These are phyloP conservation scores for Metarhizium rileyi DNA, from an alignment of 2,329 filamentous ascomycete genomes.

Conservation along the genomic window DNA sequence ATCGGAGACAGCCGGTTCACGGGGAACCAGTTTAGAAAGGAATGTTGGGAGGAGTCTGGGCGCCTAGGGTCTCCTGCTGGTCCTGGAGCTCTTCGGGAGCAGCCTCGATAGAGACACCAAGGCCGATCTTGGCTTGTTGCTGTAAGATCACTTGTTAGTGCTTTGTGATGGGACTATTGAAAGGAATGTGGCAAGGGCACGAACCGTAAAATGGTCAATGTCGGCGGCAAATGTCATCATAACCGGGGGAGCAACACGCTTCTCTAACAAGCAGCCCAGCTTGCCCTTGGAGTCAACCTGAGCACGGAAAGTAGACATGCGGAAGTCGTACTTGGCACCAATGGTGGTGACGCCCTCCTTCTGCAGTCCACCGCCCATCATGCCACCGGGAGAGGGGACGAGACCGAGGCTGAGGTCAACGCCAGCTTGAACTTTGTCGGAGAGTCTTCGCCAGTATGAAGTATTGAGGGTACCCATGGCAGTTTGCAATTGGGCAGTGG, in stretches of 20 bases:
- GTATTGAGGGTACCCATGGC: constrained; percentile 81
- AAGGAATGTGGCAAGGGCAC: constrained; percentile 23
- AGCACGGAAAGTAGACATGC: constrained; percentile 87
- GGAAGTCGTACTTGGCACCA: constrained; percentile 97
- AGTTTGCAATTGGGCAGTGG: constrained; percentile 72
- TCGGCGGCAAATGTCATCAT: constrained; percentile 93
- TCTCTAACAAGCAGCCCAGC: constrained; percentile 86
- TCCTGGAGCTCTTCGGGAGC: constrained; percentile 79
- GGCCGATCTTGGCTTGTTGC: constrained; percentile 91
- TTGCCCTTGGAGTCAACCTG: constrained; percentile 95
- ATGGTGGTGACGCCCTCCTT: constrained; percentile 88
- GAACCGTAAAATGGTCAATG: constrained; percentile 89
- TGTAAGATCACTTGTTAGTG: constrained; percentile 26
- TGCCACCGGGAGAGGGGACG: constrained; percentile 50
- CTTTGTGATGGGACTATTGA: constrained; percentile 14
- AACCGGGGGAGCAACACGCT: constrained; percentile 87
- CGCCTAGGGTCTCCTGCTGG: constrained; percentile 57
- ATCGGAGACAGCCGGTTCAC: background rate
- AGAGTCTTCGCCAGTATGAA: constrained; percentile 87
- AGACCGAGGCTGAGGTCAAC: constrained; percentile 89
- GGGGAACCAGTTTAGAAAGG: constrained; percentile 44
- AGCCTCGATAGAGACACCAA: constrained; percentile 86
- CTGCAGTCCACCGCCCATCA: constrained; percentile 67
- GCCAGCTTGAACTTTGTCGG: constrained; percentile 92
- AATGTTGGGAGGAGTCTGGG: constrained; percentile 45